phyloP scores from a whole-genome alignment of 352 stramenopile species.

The Aphanomyces cochlioides region DNA sequence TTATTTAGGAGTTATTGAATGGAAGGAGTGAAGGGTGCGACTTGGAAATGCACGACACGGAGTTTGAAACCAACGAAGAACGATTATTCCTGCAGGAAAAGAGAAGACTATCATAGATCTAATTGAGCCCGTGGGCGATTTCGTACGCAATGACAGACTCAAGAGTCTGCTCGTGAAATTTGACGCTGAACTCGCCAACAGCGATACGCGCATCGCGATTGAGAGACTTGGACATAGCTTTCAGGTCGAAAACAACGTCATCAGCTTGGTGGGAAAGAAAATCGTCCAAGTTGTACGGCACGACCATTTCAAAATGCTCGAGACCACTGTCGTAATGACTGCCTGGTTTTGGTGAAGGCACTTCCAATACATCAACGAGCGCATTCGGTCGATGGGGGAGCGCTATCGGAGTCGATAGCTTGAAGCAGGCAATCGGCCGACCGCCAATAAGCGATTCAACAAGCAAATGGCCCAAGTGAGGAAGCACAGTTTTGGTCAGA shows the following conservation, averaged over 20 bases:
- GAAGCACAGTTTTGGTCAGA: conserved; percentile 19
- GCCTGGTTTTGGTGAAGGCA: conserved; percentile 27
- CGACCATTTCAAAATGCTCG: conserved; percentile 31
- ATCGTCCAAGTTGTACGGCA: conserved; percentile 24
- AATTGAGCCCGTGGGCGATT: not conserved
- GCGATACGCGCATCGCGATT: conserved; percentile 28
- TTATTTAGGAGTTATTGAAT: no score
- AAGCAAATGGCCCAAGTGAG: conserved; percentile 24
- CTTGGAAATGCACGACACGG: not conserved
- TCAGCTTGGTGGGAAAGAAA: conserved; percentile 14
- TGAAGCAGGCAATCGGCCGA: conserved; percentile 25
- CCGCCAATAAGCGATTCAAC: conserved; percentile 28
- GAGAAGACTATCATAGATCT: not conserved
- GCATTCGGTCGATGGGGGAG: not conserved
- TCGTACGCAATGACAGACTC: conserved; percentile 23
- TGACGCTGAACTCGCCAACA: conserved; percentile 21
- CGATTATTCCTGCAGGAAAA: not conserved
- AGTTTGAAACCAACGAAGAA: not conserved
- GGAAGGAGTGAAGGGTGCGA: no score
- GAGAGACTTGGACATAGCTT: conserved; percentile 19
- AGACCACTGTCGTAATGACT: conserved; percentile 28
- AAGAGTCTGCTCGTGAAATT: conserved; percentile 31
- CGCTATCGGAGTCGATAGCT: conserved; percentile 11
- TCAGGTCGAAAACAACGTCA: conserved; percentile 15
- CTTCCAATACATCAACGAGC: conserved; percentile 29